Evolutionary conservation across 495 filamentous ascomycete species (phyloP).

Genomic region (Penicillium argentinense): DNA sequence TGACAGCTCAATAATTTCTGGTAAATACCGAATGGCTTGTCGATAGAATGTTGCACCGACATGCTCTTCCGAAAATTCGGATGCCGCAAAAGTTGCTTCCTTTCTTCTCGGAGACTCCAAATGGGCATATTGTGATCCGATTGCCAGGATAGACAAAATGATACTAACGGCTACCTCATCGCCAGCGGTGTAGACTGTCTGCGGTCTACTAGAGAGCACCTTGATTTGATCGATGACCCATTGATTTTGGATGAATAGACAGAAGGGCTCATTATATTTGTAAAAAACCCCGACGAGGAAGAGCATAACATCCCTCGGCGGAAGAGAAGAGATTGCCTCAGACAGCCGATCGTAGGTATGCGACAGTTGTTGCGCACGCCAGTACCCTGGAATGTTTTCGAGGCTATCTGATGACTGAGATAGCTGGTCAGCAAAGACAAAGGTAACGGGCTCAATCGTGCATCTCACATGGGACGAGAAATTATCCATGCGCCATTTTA

Average conservation of each 20-base stretch:
- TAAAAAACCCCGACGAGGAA: slow-evolving; percentile 39
- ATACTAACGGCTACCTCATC: slow-evolving; percentile 32
- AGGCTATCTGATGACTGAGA: too few relatives aligned
- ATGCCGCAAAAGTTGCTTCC: neutral
- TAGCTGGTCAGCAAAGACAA: too few relatives aligned
- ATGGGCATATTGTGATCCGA: slow-evolving; percentile 46
- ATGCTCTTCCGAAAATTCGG: slow-evolving; percentile 35
- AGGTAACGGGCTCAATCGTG: too few relatives aligned
- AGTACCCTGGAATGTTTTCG: neutral
- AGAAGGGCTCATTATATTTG: slow-evolving; percentile 39
- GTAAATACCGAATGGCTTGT: slow-evolving; percentile 34
- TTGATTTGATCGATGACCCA: slow-evolving; percentile 32
- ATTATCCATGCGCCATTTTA: slow-evolving; percentile 19
- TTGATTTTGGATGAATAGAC: slow-evolving; percentile 31
- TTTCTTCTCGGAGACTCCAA: slow-evolving; percentile 24
- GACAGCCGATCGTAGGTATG: slow-evolving; percentile 22
- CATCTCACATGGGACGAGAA: too few relatives aligned
- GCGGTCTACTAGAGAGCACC: slow-evolving; percentile 26
- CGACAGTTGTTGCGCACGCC: slow-evolving; percentile 28
- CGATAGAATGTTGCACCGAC: slow-evolving; percentile 41
- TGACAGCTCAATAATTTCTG: slow-evolving; percentile 41
- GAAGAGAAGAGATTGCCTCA: slow-evolving; percentile 31
- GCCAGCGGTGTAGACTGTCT: slow-evolving; percentile 14
- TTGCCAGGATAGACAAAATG: slow-evolving; percentile 38
- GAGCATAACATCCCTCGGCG: slow-evolving; percentile 36